Percentiles rank a stretch among this genome's conserved stretches.
Evolutionary conservation across 1,139 yeast genomes (phyloP).

Genomic region (Sugiyamaella neomexicana): DNA sequence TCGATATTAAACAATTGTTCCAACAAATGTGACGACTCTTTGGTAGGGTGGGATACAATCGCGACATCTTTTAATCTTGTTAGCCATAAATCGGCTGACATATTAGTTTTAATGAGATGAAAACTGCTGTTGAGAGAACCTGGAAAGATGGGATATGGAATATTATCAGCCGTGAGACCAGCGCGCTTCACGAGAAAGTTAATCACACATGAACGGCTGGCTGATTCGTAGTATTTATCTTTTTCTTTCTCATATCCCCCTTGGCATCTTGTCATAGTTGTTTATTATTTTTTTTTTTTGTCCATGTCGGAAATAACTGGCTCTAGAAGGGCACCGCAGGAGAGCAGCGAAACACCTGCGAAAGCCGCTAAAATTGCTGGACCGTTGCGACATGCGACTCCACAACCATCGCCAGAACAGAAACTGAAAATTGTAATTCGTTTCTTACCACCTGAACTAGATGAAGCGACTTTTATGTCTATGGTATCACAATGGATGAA

Average conservation of each 20-base stretch:
- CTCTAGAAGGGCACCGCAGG: background rate
- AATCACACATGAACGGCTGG: no score
- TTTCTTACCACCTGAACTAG: conserved; percentile 43
- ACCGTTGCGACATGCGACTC: conserved; percentile 3
- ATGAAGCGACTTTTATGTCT: conserved; percentile 36
- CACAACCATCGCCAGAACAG: background rate
- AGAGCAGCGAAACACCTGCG: background rate
- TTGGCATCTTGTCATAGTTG: background rate
- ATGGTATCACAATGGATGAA: conserved; percentile 29
- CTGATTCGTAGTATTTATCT: no score
- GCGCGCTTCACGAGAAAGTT: no score
- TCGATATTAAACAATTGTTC: conserved; percentile 34
- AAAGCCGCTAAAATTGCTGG: background rate
- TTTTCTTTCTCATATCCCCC: background rate
- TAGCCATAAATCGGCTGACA: conserved; percentile 34
- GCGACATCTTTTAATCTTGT: conserved; percentile 25
- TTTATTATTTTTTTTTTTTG: no score
- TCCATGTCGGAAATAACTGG: conserved; percentile 5
- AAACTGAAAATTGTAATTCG: conserved; percentile 41
- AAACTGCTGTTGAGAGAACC: background rate
- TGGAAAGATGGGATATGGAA: background rate
- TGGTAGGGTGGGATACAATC: conserved; percentile 14
- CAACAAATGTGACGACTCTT: conserved; percentile 22
- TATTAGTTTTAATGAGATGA: conserved; percentile 12
- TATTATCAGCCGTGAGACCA: no score